These are phyloP conservation scores for Hypoxylon intermedium DNA, from an alignment of 495 filamentous ascomycete species.

Conservation along the genomic window DNA sequence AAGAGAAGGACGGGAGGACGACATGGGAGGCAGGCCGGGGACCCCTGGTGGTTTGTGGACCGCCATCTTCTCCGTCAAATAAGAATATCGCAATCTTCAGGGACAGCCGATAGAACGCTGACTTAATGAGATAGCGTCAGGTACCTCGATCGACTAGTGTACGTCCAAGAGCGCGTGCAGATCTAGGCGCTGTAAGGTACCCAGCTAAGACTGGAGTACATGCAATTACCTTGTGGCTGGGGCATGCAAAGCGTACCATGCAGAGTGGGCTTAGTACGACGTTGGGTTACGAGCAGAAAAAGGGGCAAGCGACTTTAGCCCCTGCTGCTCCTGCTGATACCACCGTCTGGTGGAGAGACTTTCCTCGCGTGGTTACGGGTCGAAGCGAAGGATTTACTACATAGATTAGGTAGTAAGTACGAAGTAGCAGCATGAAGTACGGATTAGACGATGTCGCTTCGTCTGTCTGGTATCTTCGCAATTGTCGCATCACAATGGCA, in stretches of 20 bases:
- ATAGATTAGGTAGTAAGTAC: not conserved
- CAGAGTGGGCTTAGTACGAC: conserved; percentile 29
- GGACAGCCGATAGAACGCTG: conserved; percentile 14
- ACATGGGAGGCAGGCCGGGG: conserved; percentile 25
- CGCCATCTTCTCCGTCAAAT: conserved; percentile 23
- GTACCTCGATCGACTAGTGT: conserved; percentile 29
- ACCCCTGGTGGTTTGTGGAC: conserved; percentile 26
- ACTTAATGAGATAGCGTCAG: conserved; percentile 33
- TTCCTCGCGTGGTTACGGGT: conserved; percentile 36
- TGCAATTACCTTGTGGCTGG: conserved; percentile 37
- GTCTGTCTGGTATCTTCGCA: no score
- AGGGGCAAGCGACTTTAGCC: conserved; percentile 25
- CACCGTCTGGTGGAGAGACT: conserved; percentile 28
- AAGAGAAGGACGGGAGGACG: conserved; percentile 29
- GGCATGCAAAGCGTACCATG: conserved; percentile 33
- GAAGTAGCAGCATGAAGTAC: not conserved
- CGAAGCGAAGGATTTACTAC: conserved; percentile 23
- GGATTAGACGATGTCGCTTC: no score
- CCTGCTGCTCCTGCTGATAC: conserved; percentile 32
- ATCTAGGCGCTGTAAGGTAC: conserved; percentile 25
- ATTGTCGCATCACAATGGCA: no score
- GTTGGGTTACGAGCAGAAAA: conserved; percentile 26
- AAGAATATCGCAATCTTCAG: conserved; percentile 29
- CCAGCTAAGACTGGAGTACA: conserved; percentile 17
- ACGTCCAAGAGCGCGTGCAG: conserved; percentile 14